Percentiles rank a stretch among this genome's conserved stretches.
phyloP scores from a whole-genome alignment of 345 rosid genomes.

The Mallotus nudiflorus region DNA sequence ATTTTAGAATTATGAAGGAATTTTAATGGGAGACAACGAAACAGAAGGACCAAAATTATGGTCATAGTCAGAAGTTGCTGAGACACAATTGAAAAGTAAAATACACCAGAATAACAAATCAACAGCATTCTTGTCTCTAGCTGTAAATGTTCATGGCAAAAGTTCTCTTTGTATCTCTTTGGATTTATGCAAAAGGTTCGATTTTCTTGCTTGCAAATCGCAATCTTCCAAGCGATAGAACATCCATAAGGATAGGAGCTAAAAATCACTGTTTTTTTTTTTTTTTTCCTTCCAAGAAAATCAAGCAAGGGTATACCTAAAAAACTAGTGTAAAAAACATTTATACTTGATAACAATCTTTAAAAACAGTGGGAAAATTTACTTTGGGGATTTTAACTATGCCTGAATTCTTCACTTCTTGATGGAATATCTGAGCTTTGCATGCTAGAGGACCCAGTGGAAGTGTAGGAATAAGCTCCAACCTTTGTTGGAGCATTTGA shows the following conservation, averaged over 20 bases:
- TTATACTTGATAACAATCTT: not conserved
- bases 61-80: too few species aligned
- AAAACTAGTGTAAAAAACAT: not conserved
- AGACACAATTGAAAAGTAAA: not conserved
- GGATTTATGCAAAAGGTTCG: not conserved
- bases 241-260: not conserved
- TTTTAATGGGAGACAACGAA: not conserved
- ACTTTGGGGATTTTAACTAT: not conserved
- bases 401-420: slow-evolving; percentile 21
- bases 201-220: slow-evolving; percentile 2
- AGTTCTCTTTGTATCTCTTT: not conserved
- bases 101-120: not conserved
- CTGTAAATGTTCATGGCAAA: not conserved
- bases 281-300: not conserved
- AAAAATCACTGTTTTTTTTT: not conserved
- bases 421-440: slow-evolving; percentile 26
- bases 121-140: not conserved
- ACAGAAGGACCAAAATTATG: not conserved
- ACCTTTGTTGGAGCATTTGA: slow-evolving; percentile 28
- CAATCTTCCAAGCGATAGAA: not conserved
- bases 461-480: slow-evolving; percentile 26
- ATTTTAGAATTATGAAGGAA: not conserved
- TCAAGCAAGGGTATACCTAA: not conserved
- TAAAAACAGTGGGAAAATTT: not conserved
- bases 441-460: slow-evolving; percentile 32